A percentile compares a stretch with the other conserved stretches of the same genome.
phyloP scores from a whole-genome alignment of 2,329 filamentous ascomycete species.

The Bertia moriformis region DNA sequence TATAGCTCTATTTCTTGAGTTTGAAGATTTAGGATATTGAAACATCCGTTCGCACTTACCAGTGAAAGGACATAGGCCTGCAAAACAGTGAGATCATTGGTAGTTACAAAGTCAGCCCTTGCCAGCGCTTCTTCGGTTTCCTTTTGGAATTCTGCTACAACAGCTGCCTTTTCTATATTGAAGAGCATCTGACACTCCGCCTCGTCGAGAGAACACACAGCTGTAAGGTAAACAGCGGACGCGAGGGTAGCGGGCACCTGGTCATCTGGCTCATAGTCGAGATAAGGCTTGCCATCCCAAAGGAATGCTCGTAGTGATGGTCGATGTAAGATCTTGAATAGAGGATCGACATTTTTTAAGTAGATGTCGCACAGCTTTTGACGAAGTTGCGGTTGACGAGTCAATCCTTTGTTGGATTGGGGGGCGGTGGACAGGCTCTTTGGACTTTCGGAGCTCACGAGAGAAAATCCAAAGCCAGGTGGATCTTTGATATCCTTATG shows the following conservation, averaged over 20 bases:
- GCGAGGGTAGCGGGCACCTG: background rate
- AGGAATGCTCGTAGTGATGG: conserved; percentile 12
- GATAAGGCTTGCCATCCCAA: conserved; percentile 11
- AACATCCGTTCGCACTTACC: conserved; percentile 8
- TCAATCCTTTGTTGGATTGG: background rate
- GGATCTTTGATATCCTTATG: background rate
- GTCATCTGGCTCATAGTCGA: conserved; percentile 11
- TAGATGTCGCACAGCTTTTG: conserved; percentile 10
- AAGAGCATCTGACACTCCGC: conserved; percentile 9
- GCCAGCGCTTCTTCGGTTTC: conserved; percentile 11
- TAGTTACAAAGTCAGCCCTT: conserved; percentile 12
- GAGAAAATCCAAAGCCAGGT: background rate
- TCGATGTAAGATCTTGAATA: conserved; percentile 15
- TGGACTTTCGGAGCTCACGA: background rate
- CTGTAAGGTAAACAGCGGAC: background rate
- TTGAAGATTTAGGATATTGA: too few species aligned
- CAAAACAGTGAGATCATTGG: conserved; percentile 14
- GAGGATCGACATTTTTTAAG: conserved; percentile 12
- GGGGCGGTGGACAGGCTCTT: background rate
- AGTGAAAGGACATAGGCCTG: conserved; percentile 15
- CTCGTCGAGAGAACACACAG: background rate
- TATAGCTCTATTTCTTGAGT: background rate
- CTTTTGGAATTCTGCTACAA: conserved; percentile 9
- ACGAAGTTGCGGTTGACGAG: background rate
- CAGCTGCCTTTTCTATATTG: conserved; percentile 6